phyloP scores from a whole-genome alignment of 257 asterid genomes.

The Solanum paucissectum region DNA sequence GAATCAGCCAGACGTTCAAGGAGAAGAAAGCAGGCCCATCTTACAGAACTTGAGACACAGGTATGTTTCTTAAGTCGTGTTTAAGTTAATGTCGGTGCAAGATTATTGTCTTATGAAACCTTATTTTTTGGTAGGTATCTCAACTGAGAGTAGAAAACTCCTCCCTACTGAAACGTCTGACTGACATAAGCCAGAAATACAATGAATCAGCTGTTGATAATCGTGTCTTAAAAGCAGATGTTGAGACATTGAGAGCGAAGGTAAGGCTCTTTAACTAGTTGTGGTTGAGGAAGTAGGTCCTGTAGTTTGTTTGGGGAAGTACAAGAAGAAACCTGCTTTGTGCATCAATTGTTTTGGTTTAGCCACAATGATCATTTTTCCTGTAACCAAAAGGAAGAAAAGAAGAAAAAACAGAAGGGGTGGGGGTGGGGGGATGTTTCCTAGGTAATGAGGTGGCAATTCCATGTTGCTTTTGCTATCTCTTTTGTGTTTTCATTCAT shows the following conservation, averaged over 20 bases:
- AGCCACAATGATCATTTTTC: neutral
- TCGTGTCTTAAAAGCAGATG: constrained; percentile 92
- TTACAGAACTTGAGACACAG: constrained; percentile 92
- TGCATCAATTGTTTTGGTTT: neutral
- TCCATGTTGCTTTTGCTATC: neutral
- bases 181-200: constrained; percentile 76
- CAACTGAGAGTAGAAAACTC: constrained; percentile 73
- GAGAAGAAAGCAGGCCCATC: constrained; percentile 92
- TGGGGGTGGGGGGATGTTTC: neutral
- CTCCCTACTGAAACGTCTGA: constrained; percentile 58
- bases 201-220: constrained; percentile 92
- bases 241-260: constrained; percentile 92
- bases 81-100: neutral
- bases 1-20: constrained; percentile 99
- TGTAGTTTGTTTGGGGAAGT: neutral
- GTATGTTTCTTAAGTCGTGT: constrained; percentile 14
- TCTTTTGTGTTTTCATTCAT: neutral
- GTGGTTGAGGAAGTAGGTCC: neutral
- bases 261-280: constrained; percentile 13
- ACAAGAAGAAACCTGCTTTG: neutral
- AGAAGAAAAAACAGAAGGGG: neutral
- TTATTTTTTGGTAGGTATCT: constrained; percentile 48
- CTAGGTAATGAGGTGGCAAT: neutral
- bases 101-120: neutral
- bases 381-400: neutral